Evolutionary conservation across 75 land plant species (phyloP), one percentile per base, ranked within the genome.

Genomic region (Adiantum capillusveneris): DNA sequence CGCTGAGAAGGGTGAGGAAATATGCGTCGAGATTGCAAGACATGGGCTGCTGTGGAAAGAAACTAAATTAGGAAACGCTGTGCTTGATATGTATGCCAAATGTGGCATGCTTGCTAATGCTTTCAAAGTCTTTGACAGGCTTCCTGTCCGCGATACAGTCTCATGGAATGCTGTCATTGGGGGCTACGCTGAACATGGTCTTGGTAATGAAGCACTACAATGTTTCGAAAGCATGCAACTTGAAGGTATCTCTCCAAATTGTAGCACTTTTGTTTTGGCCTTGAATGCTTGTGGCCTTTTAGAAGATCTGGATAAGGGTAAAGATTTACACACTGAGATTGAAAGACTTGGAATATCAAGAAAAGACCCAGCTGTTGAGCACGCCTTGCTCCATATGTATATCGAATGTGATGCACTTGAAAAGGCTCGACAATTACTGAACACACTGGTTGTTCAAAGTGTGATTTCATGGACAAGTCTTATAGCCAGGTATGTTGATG

Each of bases 331-430:
- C 19, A 19, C 14, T 16, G 18, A 49, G 14, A 43, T 50, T 26
- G 43, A 25, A 25, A 31, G 27, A 29, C n/a, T 20, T n/a, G 65
- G 65, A 7, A 22, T 62, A 25, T 18, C n/a, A 28, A 0, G 1
- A 11, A 24, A 44, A 9, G 11, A 44, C 24, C 26, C 19, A 11
- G 61, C 20, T 24, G 61, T 80, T 1, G 78, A 77, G 81, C 79
- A 79, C 65, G 79, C 67, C n/a, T 70, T 85, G 79, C 39, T 85
- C 7, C 75, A 75, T 58, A 83, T 78, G 49, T 85, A 78, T 56
- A 27, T 69, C 25, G 75, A 81, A 25, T 67, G 66, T 36, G 79
- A 81, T 0, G 22, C 25, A 13, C 20, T 67, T 28, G 75, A 67
- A 21, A 29, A 14, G 11, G 84, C 82, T 22, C 64, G 56, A 27